Conservation (phyloP, 2,329 filamentous ascomycete genomes). For the Xylaria polymorpha region DNA sequence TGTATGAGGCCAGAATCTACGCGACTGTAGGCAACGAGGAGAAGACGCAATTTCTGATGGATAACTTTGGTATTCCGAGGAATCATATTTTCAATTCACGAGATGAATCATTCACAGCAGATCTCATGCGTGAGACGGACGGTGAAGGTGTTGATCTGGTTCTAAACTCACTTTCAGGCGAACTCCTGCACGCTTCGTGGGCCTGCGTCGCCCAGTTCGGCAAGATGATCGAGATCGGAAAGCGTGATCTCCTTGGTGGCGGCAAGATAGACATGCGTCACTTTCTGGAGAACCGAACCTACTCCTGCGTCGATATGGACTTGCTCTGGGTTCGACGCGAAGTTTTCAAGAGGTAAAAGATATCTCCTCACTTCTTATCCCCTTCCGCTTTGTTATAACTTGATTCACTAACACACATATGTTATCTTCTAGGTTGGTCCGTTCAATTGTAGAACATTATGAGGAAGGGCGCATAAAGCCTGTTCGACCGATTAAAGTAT, state of each 20-base stretch:
- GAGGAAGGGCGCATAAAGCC: neutral
- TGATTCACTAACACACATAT: neutral
- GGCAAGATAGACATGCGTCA: conserved; percentile 57
- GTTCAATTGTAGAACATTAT: neutral
- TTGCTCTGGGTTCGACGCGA: neutral
- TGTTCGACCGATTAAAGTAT: neutral
- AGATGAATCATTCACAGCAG: conserved; percentile 33
- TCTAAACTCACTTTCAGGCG: conserved; percentile 56
- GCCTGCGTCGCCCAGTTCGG: conserved; percentile 58
- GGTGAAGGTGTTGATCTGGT: conserved; percentile 46
- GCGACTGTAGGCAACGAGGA: conserved; percentile 39
- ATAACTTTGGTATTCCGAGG: conserved; percentile 36
- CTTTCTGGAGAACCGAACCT: conserved; percentile 55
- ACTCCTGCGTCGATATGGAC: conserved; percentile 52
- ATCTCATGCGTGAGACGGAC: conserved; percentile 38
- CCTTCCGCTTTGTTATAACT: neutral
- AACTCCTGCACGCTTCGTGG: conserved; percentile 57
- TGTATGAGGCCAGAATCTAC: conserved; percentile 41
- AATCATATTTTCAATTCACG: conserved; percentile 41
- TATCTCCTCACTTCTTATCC: neutral
- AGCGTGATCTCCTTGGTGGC: conserved; percentile 55
- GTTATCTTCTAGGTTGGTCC: neutral
- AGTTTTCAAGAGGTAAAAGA: neutral
- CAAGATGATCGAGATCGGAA: conserved; percentile 60
- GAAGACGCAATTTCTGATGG: conserved; percentile 37